These are phyloP conservation scores for Mycena indigotica DNA, from an alignment of 768 basidiomycete species.

Conservation along the genomic window DNA sequence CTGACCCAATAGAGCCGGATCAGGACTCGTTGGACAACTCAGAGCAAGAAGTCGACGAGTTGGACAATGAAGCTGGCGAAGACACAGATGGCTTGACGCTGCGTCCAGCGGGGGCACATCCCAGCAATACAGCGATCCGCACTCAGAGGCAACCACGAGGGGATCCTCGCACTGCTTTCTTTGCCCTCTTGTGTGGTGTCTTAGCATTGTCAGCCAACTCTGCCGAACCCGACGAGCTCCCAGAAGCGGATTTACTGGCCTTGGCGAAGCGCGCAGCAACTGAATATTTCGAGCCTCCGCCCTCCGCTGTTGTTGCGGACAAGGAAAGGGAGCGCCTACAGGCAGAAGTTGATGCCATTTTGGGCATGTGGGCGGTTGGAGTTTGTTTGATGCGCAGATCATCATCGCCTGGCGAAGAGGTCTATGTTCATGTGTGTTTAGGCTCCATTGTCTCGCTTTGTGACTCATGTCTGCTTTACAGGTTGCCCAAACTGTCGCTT, in stretches of 20 bases:
- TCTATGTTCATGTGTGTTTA: constrained; percentile 19
- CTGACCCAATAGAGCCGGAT: background rate
- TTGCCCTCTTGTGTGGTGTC: constrained; percentile 20
- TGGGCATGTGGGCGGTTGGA: constrained; percentile 17
- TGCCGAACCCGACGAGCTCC: background rate
- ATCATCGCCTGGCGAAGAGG: background rate
- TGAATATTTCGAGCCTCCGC: constrained; percentile 12
- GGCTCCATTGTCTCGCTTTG: background rate
- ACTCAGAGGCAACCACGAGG: background rate
- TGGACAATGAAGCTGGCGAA: background rate
- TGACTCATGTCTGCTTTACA: background rate
- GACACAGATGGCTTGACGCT: constrained; percentile 3
- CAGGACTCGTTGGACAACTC: background rate
- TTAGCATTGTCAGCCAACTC: constrained; percentile 1
- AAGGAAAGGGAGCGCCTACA: background rate
- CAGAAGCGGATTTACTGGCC: background rate
- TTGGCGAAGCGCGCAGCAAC: constrained; percentile 8
- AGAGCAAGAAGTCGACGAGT: background rate
- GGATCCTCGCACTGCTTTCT: constrained; percentile 16
- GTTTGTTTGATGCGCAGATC: constrained; percentile 1
- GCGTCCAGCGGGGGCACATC: background rate
- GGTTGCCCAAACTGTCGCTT: constrained; percentile 18
- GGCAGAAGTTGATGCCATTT: constrained; percentile 13
- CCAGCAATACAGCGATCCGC: background rate
- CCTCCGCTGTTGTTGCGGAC: background rate